phyloP scores from a whole-genome alignment of 1,139 yeast genomes.

The Entelexis paramagnoliae region DNA sequence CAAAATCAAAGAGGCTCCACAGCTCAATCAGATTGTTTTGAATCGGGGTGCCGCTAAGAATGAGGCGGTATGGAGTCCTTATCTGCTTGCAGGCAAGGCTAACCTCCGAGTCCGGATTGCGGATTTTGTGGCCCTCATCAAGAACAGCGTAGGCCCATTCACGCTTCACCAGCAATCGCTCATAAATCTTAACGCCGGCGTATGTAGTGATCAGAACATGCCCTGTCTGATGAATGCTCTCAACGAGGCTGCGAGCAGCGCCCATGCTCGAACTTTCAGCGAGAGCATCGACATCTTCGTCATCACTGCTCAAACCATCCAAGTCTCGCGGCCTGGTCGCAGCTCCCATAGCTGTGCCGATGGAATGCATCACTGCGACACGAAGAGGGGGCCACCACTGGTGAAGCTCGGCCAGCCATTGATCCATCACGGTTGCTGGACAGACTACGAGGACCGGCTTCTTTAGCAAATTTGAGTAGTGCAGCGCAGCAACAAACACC shows the following conservation, averaged over 20 bases:
- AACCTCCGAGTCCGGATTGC: conserved; percentile 88
- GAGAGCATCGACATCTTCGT: conserved; percentile 35
- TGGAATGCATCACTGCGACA: conserved; percentile 77
- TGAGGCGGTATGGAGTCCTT: conserved; percentile 69
- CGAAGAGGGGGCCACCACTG: conserved; percentile 97
- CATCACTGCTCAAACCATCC: conserved; percentile 30
- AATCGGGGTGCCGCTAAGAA: conserved; percentile 90
- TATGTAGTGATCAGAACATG: conserved; percentile 86
- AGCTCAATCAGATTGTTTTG: conserved; percentile 84
- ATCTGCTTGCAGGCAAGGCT: conserved; percentile 76
- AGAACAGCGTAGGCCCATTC: conserved; percentile 85
- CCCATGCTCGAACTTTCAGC: conserved; percentile 15
- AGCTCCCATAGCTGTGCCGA: conserved; percentile 67
- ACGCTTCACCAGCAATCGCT: conserved; percentile 53
- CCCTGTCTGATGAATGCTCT: conserved; percentile 38
- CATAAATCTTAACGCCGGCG: conserved; percentile 74
- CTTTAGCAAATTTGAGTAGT: conserved; percentile 61
- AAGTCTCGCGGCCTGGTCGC: not conserved
- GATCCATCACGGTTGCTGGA: conserved; percentile 92
- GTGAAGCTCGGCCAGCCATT: conserved; percentile 94
- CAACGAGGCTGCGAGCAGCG: conserved; percentile 27
- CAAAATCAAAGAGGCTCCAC: conserved; percentile 92
- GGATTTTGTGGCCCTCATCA: conserved; percentile 93
- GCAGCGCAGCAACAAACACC: conserved; percentile 81
- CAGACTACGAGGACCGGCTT: conserved; percentile 83